Conservation (phyloP, 2,329 filamentous ascomycete genomes). For the Pseudovirgaria hyperparasitica region DNA sequence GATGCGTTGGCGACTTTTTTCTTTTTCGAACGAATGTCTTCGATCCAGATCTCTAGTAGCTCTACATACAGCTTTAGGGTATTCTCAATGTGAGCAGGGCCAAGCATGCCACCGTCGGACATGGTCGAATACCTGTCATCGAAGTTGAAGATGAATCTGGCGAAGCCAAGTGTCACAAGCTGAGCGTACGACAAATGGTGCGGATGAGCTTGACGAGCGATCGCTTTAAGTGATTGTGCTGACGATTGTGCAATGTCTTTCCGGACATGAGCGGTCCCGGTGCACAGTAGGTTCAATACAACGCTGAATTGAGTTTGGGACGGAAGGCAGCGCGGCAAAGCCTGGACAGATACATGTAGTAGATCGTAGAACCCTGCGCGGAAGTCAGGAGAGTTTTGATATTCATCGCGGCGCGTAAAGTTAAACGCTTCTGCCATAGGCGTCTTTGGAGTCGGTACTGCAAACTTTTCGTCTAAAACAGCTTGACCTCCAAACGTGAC, state of each 20-base stretch:
- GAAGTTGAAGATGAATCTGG: constrained; percentile 96
- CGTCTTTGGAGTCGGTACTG: constrained; percentile 75
- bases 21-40: constrained; percentile 81
- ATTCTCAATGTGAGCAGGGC: constrained; percentile 85
- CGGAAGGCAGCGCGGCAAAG: constrained; percentile 84
- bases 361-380: constrained; percentile 94
- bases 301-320: constrained; percentile 86
- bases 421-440: constrained; percentile 91
- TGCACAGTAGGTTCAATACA: constrained; percentile 87
- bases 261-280: constrained; percentile 91
- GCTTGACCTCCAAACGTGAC: constrained; percentile 95
- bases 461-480: constrained; percentile 89
- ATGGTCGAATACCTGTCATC: constrained; percentile 96
- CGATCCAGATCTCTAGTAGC: constrained; percentile 90
- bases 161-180: constrained; percentile 91
- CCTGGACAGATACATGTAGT: constrained; percentile 88
- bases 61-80: constrained; percentile 89
- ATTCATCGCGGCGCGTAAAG: constrained; percentile 71
- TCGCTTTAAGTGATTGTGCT: constrained; percentile 84
- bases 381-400: constrained; percentile 61
- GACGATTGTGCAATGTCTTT: constrained; percentile 85
- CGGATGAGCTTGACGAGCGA: constrained; percentile 82
- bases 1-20: constrained; percentile 56
- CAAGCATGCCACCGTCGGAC: constrained; percentile 94
- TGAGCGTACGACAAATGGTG: too few species aligned